Evolutionary conservation across 495 filamentous ascomycete species (phyloP), one percentile per base, ranked within the genome.

Genomic region (Tetracladium setigerum): DNA sequence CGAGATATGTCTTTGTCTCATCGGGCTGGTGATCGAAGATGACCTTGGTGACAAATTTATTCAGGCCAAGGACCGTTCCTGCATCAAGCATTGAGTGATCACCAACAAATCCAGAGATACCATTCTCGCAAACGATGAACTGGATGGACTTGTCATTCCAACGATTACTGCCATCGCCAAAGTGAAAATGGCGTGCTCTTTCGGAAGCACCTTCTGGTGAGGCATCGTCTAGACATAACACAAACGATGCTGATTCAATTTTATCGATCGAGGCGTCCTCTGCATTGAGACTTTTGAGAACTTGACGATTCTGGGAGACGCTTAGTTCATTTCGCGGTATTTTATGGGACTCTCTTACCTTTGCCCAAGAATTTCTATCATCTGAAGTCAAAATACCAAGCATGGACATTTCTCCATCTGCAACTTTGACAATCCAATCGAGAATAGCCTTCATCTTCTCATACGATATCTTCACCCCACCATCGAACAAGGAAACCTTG

Each of bases 51-150:
- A 60, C 52, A 16, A 33, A 46, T 4, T 48, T 35, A 30, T 50
- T 44, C 34, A 50, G 12, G 0, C n/a, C 33, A 13, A 62, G 47
- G 22, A 65, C 57, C 4, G 83, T 77, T 39, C 78, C 84, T 22
- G 81, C 83, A 57, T 87, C 83, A 78, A 87, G 84, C 83, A 87
- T 85, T 59, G 73, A 79, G 69, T 87, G 83, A 62, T 87, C 83
- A 54, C 81, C 81, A 59, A 73, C 77, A 64, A 84, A 84, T 48
- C 80, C 83, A 24, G 83, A 82, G 24, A 81, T 82, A 38, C 81
- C 83, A 61, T 87, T 87, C 49, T 83, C 76, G 58, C 84, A 84
- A 61, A 87, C 55, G 55, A 85, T 81, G 61, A 87, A 85, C 64
- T 86, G 77, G 48, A 83, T 65, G 2, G 81, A 79, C 71, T 86